A percentile compares a stretch with the other conserved stretches of the same genome.
Evolutionary conservation across 352 stramenopile species (phyloP).

Genomic region (Phytopythium helicoides): DNA sequence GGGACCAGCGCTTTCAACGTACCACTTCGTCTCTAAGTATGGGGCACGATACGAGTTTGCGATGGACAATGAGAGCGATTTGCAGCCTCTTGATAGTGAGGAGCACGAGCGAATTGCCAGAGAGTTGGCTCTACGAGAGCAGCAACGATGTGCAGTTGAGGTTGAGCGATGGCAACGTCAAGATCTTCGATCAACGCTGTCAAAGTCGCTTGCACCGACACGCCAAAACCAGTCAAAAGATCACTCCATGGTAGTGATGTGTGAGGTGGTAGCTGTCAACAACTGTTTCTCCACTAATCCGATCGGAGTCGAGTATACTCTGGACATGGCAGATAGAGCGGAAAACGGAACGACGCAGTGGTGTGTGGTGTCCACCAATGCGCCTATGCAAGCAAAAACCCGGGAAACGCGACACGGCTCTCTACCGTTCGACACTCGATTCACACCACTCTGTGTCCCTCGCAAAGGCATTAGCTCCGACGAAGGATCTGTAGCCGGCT

Average conservation of each 20-base stretch:
- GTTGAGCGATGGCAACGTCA: constrained; percentile 30
- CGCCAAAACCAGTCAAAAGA: background rate
- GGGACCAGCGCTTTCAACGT: constrained; percentile 47
- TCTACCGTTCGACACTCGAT: background rate
- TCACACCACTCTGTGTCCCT: constrained; percentile 16
- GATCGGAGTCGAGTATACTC: constrained; percentile 26
- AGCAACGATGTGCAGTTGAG: constrained; percentile 25
- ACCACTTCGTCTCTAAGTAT: constrained; percentile 20
- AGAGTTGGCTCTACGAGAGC: constrained; percentile 44
- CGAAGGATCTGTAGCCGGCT: constrained; percentile 7
- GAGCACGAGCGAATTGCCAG: constrained; percentile 36
- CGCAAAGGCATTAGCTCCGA: constrained; percentile 5
- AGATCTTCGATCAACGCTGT: background rate
- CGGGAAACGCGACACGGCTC: background rate
- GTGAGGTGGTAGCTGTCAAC: constrained; percentile 27
- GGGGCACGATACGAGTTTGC: constrained; percentile 57
- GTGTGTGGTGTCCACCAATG: background rate
- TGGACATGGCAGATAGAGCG: constrained; percentile 1
- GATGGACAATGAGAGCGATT: constrained; percentile 55
- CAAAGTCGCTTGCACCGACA: background rate
- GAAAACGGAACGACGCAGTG: background rate
- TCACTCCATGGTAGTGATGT: constrained; percentile 14
- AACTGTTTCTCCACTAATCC: constrained; percentile 20
- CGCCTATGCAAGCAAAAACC: background rate
- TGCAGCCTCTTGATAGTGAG: constrained; percentile 32